Percentiles rank a stretch among this genome's conserved stretches.
Conservation (phyloP, 2,329 filamentous ascomycete genomes). For the Macroventuria anomochaeta region DNA sequence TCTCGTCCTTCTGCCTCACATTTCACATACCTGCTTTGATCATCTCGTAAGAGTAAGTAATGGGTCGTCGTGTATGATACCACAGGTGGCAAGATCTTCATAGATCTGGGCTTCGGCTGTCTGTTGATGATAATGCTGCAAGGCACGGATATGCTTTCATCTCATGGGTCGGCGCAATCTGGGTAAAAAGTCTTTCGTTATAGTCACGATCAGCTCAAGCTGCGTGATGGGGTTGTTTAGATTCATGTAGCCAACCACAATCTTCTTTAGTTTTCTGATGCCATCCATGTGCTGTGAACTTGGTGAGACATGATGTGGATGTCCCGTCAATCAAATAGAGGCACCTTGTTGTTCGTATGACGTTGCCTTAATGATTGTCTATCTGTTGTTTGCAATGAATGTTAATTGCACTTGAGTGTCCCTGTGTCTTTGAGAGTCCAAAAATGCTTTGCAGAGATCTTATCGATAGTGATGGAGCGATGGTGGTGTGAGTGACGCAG, state of each 20-base stretch:
- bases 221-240: conserved; percentile 15
- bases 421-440: too few relatives aligned
- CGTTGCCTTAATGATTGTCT: too few relatives aligned
- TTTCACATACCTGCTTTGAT: conserved; percentile 28
- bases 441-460: too few relatives aligned
- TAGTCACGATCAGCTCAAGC: conserved; percentile 9
- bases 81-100: conserved; percentile 21
- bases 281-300: not conserved
- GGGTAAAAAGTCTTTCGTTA: conserved; percentile 18
- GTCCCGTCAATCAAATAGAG: too few relatives aligned
- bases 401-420: too few relatives aligned
- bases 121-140: conserved; percentile 16
- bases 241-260: conserved; percentile 22
- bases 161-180: conserved; percentile 21
- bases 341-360: too few relatives aligned
- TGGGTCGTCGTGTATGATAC: conserved; percentile 26
- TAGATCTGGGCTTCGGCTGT: conserved; percentile 19
- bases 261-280: not conserved
- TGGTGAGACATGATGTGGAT: not conserved
- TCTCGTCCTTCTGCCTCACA: conserved; percentile 7
- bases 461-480: conserved; percentile 16
- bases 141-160: conserved; percentile 20
- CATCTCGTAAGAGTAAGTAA: conserved; percentile 35
- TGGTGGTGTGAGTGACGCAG: conserved; percentile 19
- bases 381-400: too few relatives aligned